These are phyloP conservation scores for Poa pratensis DNA, from an alignment of 176 grass and related monocot species.

Conservation along the genomic window DNA sequence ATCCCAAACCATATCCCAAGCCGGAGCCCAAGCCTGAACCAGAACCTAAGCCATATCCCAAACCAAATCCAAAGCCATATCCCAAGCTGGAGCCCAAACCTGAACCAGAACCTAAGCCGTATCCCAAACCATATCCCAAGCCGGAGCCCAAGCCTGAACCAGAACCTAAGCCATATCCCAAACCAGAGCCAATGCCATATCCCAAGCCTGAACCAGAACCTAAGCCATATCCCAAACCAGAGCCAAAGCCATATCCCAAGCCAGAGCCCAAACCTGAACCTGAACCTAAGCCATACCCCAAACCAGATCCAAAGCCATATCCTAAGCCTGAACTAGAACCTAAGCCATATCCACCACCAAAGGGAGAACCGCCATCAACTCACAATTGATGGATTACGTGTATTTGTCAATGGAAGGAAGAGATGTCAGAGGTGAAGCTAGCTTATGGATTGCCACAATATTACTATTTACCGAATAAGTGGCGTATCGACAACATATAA, in stretches of 20 bases:
- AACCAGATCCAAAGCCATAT: not conserved
- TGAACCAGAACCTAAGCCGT: rapidly evolving
- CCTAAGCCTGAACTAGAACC: not conserved
- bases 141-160: not conserved
- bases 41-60: not conserved
- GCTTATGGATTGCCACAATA: not conserved
- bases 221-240: not conserved
- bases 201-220: not conserved
- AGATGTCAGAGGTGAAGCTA: not conserved
- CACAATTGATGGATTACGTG: not conserved
- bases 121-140: not conserved
- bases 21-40: too few relatives aligned
- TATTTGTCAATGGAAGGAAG: not conserved
- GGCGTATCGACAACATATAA: not conserved
- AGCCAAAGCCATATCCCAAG: not conserved
- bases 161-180: not conserved
- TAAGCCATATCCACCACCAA: not conserved
- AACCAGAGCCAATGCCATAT: not conserved
- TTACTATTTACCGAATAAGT: not conserved
- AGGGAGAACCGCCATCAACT: not conserved
- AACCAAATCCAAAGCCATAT: not conserved
- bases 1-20: too few relatives aligned
- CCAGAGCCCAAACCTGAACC: not conserved
- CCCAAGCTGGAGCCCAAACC: not conserved
- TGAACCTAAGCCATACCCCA: not conserved